Evolutionary conservation across 805 yeast genomes (phyloP).

Genomic region (Huiozyma naganishii): DNA sequence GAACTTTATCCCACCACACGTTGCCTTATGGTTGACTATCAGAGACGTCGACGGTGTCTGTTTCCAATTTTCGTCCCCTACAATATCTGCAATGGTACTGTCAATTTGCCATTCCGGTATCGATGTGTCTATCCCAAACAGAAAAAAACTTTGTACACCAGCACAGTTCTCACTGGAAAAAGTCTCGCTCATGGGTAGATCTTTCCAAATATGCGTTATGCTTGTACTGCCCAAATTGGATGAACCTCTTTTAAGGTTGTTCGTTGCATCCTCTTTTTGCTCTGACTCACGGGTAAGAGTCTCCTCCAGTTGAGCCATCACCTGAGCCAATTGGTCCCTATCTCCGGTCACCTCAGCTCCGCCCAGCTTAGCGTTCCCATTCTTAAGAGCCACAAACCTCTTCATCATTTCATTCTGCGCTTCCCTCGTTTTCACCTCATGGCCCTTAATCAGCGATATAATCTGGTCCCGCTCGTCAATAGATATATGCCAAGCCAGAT

Average conservation of each 20-base stretch:
- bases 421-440: conserved; percentile 28
- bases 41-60: conserved; percentile 13
- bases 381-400: conserved; percentile 40
- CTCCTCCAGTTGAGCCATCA: conserved; percentile 36
- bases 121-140: conserved; percentile 63
- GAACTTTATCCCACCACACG: conserved; percentile 20
- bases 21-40: conserved; percentile 19
- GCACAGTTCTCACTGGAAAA: conserved; percentile 28
- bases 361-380: conserved; percentile 32
- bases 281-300: not conserved
- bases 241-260: too few relatives aligned
- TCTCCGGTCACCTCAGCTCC: conserved; percentile 27
- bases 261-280: not conserved
- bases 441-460: conserved; percentile 54
- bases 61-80: conserved; percentile 11
- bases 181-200: conserved; percentile 62
- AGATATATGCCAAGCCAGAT: conserved; percentile 73
- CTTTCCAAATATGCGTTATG: conserved; percentile 40
- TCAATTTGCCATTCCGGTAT: conserved; percentile 53
- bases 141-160: conserved; percentile 47
- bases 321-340: conserved; percentile 35
- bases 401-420: conserved; percentile 44
- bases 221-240: conserved; percentile 23
- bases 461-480: conserved; percentile 71
- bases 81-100: conserved; percentile 35